Base-by-base conservation (phyloP, 2,329 filamentous ascomycete species). In the Coleophoma eucalyptorum region DNA sequence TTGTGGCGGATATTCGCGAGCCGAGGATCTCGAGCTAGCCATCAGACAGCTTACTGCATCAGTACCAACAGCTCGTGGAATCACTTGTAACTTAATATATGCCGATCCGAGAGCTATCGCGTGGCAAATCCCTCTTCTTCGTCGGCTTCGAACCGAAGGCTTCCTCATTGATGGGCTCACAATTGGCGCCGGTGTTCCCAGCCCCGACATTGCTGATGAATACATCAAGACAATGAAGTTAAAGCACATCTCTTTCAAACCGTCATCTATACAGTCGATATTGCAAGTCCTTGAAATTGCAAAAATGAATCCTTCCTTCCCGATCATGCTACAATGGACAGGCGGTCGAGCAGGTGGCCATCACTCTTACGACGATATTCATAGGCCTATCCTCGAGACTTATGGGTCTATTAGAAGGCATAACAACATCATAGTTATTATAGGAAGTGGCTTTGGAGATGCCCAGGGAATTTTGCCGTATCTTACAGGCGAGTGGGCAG, bases 331-430 rank as follows among this genome's bases (percentile, higher is more conserved):
- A 55, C 92, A 97, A 72, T 97, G 92, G 92, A 97, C 92, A 53
- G 92, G 92, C 66, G 92, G 92, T 38, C 87, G 92, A 71, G 92
- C 90, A 58, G 92, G 92, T 74, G 92, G 92, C 50, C 92, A 96
- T 69, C 92, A 97, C 73, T 96, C 91, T 1, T 96, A 86, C 55
- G 92, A 97, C 68, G 92, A 97, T 69, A 96, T 97, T 78, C 92
- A 96, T 69, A 85, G 92, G 64, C 92, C 92, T 5, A 86, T 97
- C 41, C 75, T 97, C 7, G 84, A 90, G 62, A 95, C 96, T 89
- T 97, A 97, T 68, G 83, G 85, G 59, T 86, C 90, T 50, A 91
- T 97, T 58, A 84, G 92, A 65, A 84, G 89, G 65, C 87, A 87
- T 58, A 80, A 87, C 59, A 97, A 97, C 72, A 85, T 97, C 55